A percentile compares a stretch with the other conserved stretches of the same genome.
phyloP scores from a whole-genome alignment of 306 rosid species.

The Phaseolus lunatus region DNA sequence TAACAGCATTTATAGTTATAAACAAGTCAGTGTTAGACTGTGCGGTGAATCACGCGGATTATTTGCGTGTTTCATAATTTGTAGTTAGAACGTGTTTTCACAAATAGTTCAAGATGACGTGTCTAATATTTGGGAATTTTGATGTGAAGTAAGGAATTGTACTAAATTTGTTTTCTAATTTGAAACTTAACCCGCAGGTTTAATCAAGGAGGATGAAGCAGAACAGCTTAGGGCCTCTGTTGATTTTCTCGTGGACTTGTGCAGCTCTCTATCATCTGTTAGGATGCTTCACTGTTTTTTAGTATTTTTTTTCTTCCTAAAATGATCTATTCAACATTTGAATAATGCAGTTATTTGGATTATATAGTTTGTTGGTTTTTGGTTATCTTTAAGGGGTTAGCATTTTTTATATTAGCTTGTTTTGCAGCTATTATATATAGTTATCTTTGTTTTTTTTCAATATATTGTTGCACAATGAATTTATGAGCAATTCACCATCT shows the following conservation, averaged over 20 bases:
- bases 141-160: neutral
- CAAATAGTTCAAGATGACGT: neutral
- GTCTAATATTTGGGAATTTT: conserved; percentile 23
- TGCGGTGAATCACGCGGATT: neutral
- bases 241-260: conserved; percentile 90
- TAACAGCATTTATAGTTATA: neutral
- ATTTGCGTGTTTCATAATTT: conserved; percentile 1
- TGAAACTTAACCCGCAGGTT: conserved; percentile 53
- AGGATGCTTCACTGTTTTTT: conserved; percentile 38
- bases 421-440: too few relatives aligned
- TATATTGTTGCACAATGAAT: too few relatives aligned
- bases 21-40: neutral
- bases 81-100: conserved; percentile 19
- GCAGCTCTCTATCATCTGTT: conserved; percentile 69
- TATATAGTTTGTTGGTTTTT: too few relatives aligned
- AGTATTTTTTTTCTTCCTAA: neutral
- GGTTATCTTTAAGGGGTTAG: too few relatives aligned
- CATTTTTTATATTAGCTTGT: too few relatives aligned
- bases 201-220: conserved; percentile 64
- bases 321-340: neutral
- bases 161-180: conserved; percentile 16
- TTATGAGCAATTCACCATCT: too few relatives aligned
- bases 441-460: too few relatives aligned
- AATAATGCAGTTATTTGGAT: neutral
- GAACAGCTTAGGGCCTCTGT: conserved; percentile 82